Evolutionary conservation across 2,329 filamentous ascomycete genomes (phyloP), one percentile per base, ranked within the genome.

Genomic region (Fusarium palustre): DNA sequence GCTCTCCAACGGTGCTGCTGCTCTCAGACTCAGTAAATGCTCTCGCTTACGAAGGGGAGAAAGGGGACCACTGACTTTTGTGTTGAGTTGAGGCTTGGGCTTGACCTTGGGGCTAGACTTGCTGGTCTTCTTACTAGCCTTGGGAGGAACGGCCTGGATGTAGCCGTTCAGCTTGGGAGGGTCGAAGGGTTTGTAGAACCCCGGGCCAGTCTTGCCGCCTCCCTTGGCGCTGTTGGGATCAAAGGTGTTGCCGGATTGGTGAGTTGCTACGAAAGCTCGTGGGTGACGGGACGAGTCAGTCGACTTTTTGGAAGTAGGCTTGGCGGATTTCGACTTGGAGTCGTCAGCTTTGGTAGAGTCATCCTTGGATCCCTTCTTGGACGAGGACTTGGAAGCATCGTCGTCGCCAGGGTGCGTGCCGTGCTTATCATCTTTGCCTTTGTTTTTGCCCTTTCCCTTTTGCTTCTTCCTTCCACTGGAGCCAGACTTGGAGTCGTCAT

Each of bases 111-210:
- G 42, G 24, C 46, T 65, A 2, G 20, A 24, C 3, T 55, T 65
- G 24, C 22, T 39, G 33, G 30, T 60, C 16, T 16, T 5, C 3
- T 47, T 30, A 11, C 47, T 43, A 18, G 30, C 25, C 34, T n/a
- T 34, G 7, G 61, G 61, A 1, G 61, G 62, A 1, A 65, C 28
- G 11, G 62, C 36, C 39, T 66, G 61, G 25, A 54, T 18, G 18
- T 54, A 66, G 24, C 47, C 62, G 6, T 65, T 60, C 1, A 66
- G 42, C 24, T 65, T 65, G 36, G 62, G 60, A 8, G 25, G 9
- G 7, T 43, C 36, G 7, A 59, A 53, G 6, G 33, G 18, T 0
- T 31, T 16, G 12, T 12, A 30, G 36, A 48, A 60, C 4, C 61
- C 62, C 0, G 36, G 54, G 11, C 36, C 42, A 7, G 18, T 65